These are phyloP conservation scores for Mycena sanguinolenta DNA, from an alignment of 768 basidiomycete species.

Conservation along the genomic window DNA sequence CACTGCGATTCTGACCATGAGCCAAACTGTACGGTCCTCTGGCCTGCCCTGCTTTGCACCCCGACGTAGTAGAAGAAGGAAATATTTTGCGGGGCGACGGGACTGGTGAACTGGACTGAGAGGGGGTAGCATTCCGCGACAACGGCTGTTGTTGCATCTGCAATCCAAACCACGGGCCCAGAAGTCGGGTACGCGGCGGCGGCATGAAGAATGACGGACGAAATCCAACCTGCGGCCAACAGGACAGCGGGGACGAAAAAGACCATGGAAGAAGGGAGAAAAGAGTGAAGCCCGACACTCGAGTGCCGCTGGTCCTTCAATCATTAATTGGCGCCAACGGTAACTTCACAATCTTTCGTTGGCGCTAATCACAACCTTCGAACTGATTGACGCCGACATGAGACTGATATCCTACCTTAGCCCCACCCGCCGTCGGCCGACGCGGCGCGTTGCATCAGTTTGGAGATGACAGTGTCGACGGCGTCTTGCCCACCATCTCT, in stretches of 20 bases:
- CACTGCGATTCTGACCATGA: slow-evolving; percentile 1
- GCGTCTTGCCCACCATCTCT: too few species aligned
- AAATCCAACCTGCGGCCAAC: not conserved
- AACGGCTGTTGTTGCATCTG: not conserved
- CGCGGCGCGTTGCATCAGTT: too few species aligned
- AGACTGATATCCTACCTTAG: too few species aligned
- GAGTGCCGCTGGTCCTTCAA: too few species aligned
- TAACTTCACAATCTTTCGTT: too few species aligned
- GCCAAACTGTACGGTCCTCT: not conserved
- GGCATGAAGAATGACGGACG: not conserved
- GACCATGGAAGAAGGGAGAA: not conserved
- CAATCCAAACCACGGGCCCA: not conserved
- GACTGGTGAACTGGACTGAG: not conserved
- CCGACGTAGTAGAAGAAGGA: slow-evolving; percentile 11
- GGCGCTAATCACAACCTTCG: too few species aligned
- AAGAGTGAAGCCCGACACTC: not conserved
- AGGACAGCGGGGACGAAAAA: not conserved
- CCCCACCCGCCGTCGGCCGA: too few species aligned
- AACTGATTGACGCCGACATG: too few species aligned
- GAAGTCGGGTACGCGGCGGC: too few species aligned
- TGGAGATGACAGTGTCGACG: too few species aligned
- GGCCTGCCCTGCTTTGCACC: not conserved
- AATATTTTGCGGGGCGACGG: not conserved
- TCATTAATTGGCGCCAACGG: too few species aligned
- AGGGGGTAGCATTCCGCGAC: slow-evolving; percentile 17